These are phyloP conservation scores for Mentha longifolia DNA, from an alignment of 257 asterid genomes.

Conservation along the genomic window DNA sequence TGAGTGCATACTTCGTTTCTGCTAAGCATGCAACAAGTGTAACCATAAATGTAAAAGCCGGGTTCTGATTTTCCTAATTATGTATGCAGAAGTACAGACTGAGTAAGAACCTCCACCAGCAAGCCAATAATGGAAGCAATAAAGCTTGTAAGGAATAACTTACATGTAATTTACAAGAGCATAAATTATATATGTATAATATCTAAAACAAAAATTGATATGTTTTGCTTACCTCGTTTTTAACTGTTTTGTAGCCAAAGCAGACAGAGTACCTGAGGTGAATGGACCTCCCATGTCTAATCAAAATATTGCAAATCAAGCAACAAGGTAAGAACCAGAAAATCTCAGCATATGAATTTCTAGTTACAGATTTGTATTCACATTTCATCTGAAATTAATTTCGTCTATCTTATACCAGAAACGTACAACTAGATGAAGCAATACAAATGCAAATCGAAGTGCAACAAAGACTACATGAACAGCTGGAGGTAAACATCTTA, in stretches of 20 bases:
- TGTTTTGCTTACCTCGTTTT: slow-evolving; percentile 30
- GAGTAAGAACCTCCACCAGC: slow-evolving; percentile 83
- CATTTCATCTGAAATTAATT: slow-evolving; percentile 31
- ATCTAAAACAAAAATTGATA: slow-evolving; percentile 2
- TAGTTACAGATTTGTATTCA: slow-evolving; percentile 12
- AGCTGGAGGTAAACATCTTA: slow-evolving; percentile 71
- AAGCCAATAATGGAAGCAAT: slow-evolving; percentile 63
- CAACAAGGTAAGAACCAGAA: slow-evolving; percentile 59
- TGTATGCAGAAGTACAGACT: slow-evolving; percentile 83
- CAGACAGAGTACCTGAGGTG: slow-evolving; percentile 60
- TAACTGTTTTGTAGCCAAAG: slow-evolving; percentile 49
- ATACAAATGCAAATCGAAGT: slow-evolving; percentile 89
- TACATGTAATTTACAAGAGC: slow-evolving; percentile 22
- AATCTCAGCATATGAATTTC: slow-evolving; percentile 21
- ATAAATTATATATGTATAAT: slow-evolving; percentile 6
- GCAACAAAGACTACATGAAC: slow-evolving; percentile 80
- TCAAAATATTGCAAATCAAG: slow-evolving; percentile 54
- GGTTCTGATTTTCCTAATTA: slow-evolving; percentile 31
- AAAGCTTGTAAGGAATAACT: slow-evolving; percentile 59
- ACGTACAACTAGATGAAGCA: slow-evolving; percentile 67
- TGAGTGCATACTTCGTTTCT: too few relatives aligned
- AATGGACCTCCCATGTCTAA: slow-evolving; percentile 52
- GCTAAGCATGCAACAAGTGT: too few relatives aligned
- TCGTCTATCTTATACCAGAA: slow-evolving; percentile 48
- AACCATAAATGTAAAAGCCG: slow-evolving; percentile 4